Percentiles rank a stretch among this genome's conserved stretches.
Conservation (phyloP, 2,329 filamentous ascomycete species). For the Dactylellina parvicollis region DNA sequence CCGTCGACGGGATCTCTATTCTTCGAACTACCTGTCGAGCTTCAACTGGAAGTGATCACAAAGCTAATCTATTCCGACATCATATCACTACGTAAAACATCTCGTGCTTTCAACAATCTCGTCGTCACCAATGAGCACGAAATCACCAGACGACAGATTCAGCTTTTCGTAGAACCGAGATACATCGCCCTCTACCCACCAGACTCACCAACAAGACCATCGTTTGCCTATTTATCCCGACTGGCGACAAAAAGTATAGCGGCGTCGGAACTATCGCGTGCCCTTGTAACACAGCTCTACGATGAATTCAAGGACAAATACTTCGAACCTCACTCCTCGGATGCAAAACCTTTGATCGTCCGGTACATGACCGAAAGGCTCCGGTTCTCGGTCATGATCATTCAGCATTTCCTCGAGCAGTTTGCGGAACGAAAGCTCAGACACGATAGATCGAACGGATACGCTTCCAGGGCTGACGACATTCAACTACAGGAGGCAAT, state of each 20-base stretch:
- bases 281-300: constrained; percentile 43
- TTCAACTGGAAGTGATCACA: constrained; percentile 43
- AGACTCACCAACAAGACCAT: constrained; percentile 16
- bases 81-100: constrained; percentile 43
- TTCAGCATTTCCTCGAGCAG: constrained; percentile 50
- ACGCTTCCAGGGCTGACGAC: constrained; percentile 34
- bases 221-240: constrained; percentile 44
- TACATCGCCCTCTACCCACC: constrained; percentile 48
- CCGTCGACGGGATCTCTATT: constrained; percentile 28
- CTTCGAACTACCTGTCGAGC: constrained; percentile 44
- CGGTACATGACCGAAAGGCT: constrained; percentile 49
- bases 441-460: constrained; percentile 38
- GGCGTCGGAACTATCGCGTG: constrained; percentile 39
- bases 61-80: constrained; percentile 52
- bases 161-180: constrained; percentile 36
- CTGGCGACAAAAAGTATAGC: constrained; percentile 52
- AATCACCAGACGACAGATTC: constrained; percentile 36
- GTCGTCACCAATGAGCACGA: constrained; percentile 45
- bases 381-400: constrained; percentile 48
- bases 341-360: constrained; percentile 31
- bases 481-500: constrained; percentile 49
- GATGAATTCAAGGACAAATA: constrained; percentile 51
- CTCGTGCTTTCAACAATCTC: constrained; percentile 32
- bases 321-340: constrained; percentile 36
- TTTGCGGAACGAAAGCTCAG: constrained; percentile 46